A percentile compares a stretch with the other conserved stretches of the same genome.
phyloP scores from a whole-genome alignment of 192 early-diverging fungal species.

The Coemansia nantahalensis region DNA sequence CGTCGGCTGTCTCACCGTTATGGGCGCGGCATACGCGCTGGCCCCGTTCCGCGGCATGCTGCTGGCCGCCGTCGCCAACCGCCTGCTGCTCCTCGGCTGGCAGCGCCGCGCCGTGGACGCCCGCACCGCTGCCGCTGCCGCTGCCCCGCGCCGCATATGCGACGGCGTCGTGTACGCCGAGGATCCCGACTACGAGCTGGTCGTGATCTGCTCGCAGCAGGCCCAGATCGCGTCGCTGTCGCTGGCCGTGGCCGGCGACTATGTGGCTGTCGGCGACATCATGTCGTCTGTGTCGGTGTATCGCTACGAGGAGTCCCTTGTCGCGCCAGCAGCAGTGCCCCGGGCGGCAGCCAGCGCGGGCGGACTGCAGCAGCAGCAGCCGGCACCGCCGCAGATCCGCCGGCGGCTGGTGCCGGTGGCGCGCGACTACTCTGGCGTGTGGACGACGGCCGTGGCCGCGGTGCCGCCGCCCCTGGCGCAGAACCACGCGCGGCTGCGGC shows the following conservation, averaged over 20 bases:
- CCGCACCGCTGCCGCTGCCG: neutral
- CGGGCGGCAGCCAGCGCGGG: neutral
- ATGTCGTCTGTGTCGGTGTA: constrained; percentile 74
- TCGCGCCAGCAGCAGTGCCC: neutral
- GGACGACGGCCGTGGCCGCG: constrained; percentile 35
- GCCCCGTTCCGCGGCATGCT: constrained; percentile 61
- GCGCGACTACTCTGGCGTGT: constrained; percentile 27
- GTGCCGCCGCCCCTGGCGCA: constrained; percentile 22
- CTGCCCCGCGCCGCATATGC: neutral
- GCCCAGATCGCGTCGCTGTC: constrained; percentile 60
- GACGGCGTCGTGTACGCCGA: constrained; percentile 3
- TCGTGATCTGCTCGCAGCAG: constrained; percentile 38
- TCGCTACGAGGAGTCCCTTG: constrained; percentile 21
- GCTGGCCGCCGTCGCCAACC: constrained; percentile 64
- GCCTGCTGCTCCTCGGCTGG: constrained; percentile 38
- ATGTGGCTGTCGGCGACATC: constrained; percentile 78
- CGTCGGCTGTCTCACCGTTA: constrained; percentile 48
- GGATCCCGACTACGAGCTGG: constrained; percentile 28
- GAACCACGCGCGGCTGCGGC: constrained; percentile 6
- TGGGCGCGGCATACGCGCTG: constrained; percentile 64
- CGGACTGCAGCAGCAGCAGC: neutral
- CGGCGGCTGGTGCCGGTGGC: constrained; percentile 29
- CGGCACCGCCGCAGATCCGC: neutral
- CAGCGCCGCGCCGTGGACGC: constrained; percentile 9
- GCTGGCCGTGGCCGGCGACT: constrained; percentile 62